phyloP scores from a whole-genome alignment of 345 rosid species.

The Passiflora organensis region DNA sequence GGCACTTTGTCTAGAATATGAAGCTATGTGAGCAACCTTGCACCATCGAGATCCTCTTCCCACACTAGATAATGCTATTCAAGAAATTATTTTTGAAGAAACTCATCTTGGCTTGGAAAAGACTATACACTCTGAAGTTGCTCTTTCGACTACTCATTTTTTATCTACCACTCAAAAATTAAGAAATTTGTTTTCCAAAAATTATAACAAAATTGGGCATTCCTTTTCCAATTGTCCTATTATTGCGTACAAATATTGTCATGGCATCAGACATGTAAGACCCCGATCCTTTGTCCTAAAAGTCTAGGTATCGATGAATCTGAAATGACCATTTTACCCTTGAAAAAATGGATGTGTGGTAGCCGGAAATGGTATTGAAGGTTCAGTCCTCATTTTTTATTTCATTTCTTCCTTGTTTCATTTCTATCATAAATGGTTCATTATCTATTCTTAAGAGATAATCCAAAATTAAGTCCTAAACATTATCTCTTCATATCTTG shows the following conservation, averaged over 20 bases:
- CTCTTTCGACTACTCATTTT: not conserved
- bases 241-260: not conserved
- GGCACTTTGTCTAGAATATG: slow-evolving; percentile 1
- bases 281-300: too few species aligned
- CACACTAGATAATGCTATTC: not conserved
- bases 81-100: slow-evolving; percentile 6
- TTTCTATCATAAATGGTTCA: too few species aligned
- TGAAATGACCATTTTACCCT: too few species aligned
- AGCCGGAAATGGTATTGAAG: too few species aligned
- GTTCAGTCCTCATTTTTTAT: too few species aligned
- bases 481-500: too few species aligned
- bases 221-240: not conserved
- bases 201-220: not conserved
- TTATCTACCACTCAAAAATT: not conserved
- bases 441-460: too few species aligned
- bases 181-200: not conserved
- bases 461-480: too few species aligned
- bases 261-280: not conserved
- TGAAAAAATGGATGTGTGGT: too few species aligned
- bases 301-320: too few species aligned
- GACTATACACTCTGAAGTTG: not conserved
- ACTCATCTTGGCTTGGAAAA: too few species aligned
- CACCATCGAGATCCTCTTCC: not conserved
- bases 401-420: too few species aligned
- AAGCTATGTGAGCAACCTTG: not conserved